Conservation (phyloP, 2,329 filamentous ascomycete genomes). For the Clarireedia sp. region DNA sequence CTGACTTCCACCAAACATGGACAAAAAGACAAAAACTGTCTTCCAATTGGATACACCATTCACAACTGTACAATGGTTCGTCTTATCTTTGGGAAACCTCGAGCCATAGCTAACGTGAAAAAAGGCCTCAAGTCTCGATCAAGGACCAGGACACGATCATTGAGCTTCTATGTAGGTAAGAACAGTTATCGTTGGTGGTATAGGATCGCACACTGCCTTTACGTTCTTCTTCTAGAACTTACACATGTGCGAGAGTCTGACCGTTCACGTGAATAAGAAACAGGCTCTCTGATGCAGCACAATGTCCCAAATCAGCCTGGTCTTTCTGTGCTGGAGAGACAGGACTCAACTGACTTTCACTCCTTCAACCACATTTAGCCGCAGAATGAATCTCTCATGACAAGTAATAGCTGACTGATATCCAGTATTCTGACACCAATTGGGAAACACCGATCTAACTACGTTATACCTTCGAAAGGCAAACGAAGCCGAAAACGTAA, state of each 20-base stretch:
- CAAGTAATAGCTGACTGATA: neutral
- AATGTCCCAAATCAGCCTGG: too few species aligned
- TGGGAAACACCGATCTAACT: conserved; percentile 49
- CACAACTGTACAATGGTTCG: conserved; percentile 51
- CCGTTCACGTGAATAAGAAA: too few species aligned
- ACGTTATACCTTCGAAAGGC: conserved; percentile 52
- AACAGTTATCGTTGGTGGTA: too few species aligned
- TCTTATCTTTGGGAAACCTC: neutral
- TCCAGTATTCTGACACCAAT: conserved; percentile 56
- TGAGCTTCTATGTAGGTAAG: conserved; percentile 59
- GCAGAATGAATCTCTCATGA: neutral
- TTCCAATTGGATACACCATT: conserved; percentile 61
- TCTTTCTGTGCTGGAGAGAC: too few species aligned
- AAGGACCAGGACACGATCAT: conserved; percentile 57
- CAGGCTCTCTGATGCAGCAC: too few species aligned
- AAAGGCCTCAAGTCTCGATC: conserved; percentile 51
- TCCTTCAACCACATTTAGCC: neutral
- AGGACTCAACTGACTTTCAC: neutral
- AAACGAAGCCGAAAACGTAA: conserved; percentile 49
- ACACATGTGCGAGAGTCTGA: too few species aligned
- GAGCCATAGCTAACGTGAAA: conserved; percentile 3
- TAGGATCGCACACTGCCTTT: too few species aligned
- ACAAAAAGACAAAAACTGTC: conserved; percentile 43
- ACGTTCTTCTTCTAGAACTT: too few species aligned
- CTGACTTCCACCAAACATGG: conserved; percentile 31